A percentile compares a stretch with the other conserved stretches of the same genome.
Conservation (phyloP, 768 basidiomycete genomes). For the Tulasnella calospora region DNA sequence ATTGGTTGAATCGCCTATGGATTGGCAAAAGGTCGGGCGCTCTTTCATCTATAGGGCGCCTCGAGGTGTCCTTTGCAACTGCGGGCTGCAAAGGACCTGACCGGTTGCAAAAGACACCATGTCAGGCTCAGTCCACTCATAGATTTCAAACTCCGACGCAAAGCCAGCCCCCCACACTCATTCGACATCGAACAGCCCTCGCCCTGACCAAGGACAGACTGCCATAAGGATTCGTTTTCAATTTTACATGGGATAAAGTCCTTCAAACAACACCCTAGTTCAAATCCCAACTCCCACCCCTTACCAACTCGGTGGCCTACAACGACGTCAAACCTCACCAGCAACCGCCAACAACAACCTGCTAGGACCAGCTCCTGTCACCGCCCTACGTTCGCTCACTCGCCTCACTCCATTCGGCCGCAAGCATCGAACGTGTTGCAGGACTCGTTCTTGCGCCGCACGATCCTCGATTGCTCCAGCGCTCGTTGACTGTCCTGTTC, state of each 20-base stretch:
- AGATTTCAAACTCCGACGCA: no score
- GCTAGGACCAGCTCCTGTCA: neutral
- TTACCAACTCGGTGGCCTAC: neutral
- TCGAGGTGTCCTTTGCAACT: no score
- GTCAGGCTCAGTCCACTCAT: no score
- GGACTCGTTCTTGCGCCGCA: constrained; percentile 60
- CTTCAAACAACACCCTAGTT: neutral
- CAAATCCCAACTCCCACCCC: neutral
- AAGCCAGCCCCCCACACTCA: neutral
- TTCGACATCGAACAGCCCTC: neutral
- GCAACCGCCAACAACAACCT: neutral
- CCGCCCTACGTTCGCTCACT: constrained; percentile 35
- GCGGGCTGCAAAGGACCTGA: no score
- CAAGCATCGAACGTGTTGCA: constrained; percentile 46
- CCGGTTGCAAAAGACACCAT: no score
- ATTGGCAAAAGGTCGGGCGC: no score
- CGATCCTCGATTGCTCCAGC: constrained; percentile 69
- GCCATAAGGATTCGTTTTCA: neutral
- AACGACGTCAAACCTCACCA: constrained; percentile 19
- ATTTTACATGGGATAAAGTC: neutral
- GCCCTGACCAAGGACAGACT: neutral
- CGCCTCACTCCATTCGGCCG: constrained; percentile 44
- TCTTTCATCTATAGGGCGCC: no score
- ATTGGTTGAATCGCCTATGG: no score
- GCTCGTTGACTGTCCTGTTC: constrained; percentile 69